phyloP scores from a whole-genome alignment of 2,329 filamentous ascomycete genomes.

The Dactylellina parvicollis region DNA sequence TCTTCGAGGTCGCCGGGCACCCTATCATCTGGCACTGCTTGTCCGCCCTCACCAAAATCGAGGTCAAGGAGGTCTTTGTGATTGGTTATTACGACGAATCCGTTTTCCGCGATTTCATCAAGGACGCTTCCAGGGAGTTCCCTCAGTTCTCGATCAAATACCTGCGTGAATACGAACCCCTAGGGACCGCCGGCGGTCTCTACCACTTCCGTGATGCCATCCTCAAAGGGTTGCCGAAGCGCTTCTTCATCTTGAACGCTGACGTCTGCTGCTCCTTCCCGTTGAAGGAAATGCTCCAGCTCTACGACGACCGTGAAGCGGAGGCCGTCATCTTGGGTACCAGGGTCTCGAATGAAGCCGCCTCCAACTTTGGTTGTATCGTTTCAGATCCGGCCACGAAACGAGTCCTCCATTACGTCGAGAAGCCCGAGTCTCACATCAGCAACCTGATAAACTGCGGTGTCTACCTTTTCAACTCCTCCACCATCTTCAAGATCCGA shows the following conservation, averaged over 20 bases:
- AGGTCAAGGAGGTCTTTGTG: slow-evolving; percentile 94
- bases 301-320: slow-evolving; percentile 93
- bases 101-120: slow-evolving; percentile 98
- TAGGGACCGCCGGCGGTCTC: slow-evolving; percentile 93
- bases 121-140: slow-evolving; percentile 84
- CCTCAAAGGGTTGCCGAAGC: slow-evolving; percentile 91
- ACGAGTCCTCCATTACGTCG: slow-evolving; percentile 97
- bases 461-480: slow-evolving; percentile 95
- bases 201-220: slow-evolving; percentile 99
- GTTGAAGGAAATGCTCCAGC: slow-evolving; percentile 89
- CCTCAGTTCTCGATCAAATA: slow-evolving; percentile 91
- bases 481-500: slow-evolving; percentile 94
- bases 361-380: slow-evolving; percentile 97
- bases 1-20: slow-evolving; percentile 98
- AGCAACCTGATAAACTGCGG: slow-evolving; percentile 99
- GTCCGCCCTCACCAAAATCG: slow-evolving; percentile 87
- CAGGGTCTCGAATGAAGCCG: slow-evolving; percentile 86
- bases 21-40: slow-evolving; percentile 99
- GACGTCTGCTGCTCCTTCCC: slow-evolving; percentile 99
- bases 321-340: slow-evolving; percentile 97
- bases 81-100: slow-evolving; percentile 99
- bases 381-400: slow-evolving; percentile 93
- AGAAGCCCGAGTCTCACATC: slow-evolving; percentile 97
- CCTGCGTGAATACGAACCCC: slow-evolving; percentile 93
- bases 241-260: slow-evolving; percentile 96